Evolutionary conservation across 148 eudicot genomes (phyloP).

Genomic region (Polygonum maritimum): DNA sequence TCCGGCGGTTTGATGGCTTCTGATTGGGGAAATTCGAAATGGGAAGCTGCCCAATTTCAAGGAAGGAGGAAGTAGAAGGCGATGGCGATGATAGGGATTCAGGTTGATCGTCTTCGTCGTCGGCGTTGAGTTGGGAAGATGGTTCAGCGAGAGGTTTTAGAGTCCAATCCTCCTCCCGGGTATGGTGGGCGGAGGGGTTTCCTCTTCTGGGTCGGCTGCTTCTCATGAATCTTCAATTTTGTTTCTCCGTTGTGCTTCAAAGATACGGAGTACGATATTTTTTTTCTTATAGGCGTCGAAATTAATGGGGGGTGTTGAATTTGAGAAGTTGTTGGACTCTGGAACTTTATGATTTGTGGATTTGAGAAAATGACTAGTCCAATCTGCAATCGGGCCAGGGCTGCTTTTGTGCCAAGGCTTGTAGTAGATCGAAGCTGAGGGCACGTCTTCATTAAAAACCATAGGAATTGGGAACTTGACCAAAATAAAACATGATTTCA

Average conservation of each 20-base stretch:
- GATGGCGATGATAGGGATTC: not conserved
- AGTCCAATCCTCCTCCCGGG: constrained; percentile 17
- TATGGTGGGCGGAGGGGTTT: constrained; percentile 7
- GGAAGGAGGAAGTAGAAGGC: not conserved
- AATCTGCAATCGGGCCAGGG: not conserved
- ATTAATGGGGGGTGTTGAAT: too few relatives aligned
- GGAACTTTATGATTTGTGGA: too few relatives aligned
- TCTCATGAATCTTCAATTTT: constrained; percentile 10
- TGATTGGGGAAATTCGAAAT: constrained; percentile 7
- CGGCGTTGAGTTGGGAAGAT: not conserved
- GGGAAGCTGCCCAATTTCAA: constrained; percentile 11
- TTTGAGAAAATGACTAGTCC: not conserved
- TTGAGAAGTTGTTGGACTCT: too few relatives aligned
- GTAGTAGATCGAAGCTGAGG: not conserved
- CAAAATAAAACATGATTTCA: too few relatives aligned
- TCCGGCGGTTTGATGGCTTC: constrained; percentile 16
- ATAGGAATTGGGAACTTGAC: too few relatives aligned
- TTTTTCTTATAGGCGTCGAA: not conserved
- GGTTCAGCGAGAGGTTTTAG: constrained; percentile 20
- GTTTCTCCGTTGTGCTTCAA: not conserved
- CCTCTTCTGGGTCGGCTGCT: constrained; percentile 19
- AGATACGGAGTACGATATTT: not conserved
- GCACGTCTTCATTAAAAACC: too few relatives aligned
- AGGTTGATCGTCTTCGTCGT: constrained; percentile 2
- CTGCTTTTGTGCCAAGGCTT: not conserved